Conservation (phyloP, 495 filamentous ascomycete genomes). For the Neurospora sublineolata region DNA sequence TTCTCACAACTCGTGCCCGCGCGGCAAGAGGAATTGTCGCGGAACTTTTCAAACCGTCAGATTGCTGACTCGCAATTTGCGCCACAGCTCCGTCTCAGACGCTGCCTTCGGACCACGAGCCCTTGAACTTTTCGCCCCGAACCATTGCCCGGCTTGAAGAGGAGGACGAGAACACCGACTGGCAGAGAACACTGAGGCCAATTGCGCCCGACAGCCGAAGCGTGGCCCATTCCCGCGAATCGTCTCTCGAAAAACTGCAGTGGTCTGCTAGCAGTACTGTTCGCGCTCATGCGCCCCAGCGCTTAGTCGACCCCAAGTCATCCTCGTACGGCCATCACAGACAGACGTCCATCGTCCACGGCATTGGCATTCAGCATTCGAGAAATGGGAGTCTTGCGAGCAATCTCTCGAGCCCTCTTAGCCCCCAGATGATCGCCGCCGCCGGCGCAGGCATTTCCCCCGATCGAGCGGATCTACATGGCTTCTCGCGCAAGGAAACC, state of each 20-base stretch:
- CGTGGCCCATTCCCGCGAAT: conserved; percentile 38
- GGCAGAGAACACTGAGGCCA: conserved; percentile 35
- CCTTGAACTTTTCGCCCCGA: conserved; percentile 33
- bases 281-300: conserved; percentile 35
- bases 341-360: conserved; percentile 90
- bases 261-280: conserved; percentile 35
- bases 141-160: conserved; percentile 31
- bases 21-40: neutral
- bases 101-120: conserved; percentile 40
- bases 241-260: conserved; percentile 40
- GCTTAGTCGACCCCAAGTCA: conserved; percentile 37
- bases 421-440: conserved; percentile 72
- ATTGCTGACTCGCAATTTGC: conserved; percentile 16
- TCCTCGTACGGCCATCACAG: conserved; percentile 75
- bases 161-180: conserved; percentile 27
- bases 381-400: conserved; percentile 62
- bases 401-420: conserved; percentile 61
- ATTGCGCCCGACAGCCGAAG: conserved; percentile 22
- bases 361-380: conserved; percentile 81
- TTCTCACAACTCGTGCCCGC: neutral
- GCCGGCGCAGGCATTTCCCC: conserved; percentile 37
- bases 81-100: conserved; percentile 39
- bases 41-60: neutral
- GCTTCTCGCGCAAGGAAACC: conserved; percentile 30
- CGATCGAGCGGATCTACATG: conserved; percentile 32